Conservation (phyloP, 345 rosid genomes). For the Lepidium aucheri region DNA sequence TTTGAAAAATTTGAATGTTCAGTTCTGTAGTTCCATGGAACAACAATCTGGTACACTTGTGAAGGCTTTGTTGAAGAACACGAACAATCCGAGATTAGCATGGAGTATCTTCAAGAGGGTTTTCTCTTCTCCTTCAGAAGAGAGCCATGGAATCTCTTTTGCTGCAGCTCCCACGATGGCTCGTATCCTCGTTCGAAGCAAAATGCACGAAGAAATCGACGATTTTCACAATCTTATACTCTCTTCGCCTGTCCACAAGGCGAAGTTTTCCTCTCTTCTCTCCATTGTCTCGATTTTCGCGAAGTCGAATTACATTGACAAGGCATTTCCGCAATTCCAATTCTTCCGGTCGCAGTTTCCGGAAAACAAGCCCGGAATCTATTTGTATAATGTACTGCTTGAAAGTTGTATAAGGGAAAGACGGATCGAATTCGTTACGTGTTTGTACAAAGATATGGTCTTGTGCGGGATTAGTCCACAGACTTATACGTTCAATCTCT, state of each 20-base stretch:
- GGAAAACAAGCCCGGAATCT: conserved; percentile 34
- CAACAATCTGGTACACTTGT: conserved; percentile 45
- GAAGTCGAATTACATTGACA: conserved; percentile 37
- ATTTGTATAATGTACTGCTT: conserved; percentile 54
- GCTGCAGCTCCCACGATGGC: conserved; percentile 48
- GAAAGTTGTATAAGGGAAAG: conserved; percentile 38
- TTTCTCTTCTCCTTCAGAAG: conserved; percentile 37
- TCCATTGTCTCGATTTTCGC: conserved; percentile 42
- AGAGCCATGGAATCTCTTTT: conserved; percentile 11
- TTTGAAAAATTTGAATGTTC: background rate
- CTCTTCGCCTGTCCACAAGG: conserved; percentile 20
- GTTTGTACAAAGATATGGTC: conserved; percentile 77
- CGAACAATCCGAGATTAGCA: conserved; percentile 63
- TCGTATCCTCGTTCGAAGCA: conserved; percentile 52
- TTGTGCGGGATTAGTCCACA: conserved; percentile 50
- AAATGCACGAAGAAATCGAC: conserved; percentile 63
- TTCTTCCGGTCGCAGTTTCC: conserved; percentile 47
- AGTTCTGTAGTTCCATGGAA: conserved; percentile 35
- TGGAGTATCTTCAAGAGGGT: conserved; percentile 80
- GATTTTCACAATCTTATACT: conserved; percentile 50
- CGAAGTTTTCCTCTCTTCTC: conserved; percentile 32
- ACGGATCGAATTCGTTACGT: conserved; percentile 45
- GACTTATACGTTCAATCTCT: conserved; percentile 74
- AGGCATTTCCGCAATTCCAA: conserved; percentile 53
- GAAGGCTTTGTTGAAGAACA: conserved; percentile 52